Conservation (phyloP, 1,284 basidiomycete species). For the Puccinia sorghi region DNA sequence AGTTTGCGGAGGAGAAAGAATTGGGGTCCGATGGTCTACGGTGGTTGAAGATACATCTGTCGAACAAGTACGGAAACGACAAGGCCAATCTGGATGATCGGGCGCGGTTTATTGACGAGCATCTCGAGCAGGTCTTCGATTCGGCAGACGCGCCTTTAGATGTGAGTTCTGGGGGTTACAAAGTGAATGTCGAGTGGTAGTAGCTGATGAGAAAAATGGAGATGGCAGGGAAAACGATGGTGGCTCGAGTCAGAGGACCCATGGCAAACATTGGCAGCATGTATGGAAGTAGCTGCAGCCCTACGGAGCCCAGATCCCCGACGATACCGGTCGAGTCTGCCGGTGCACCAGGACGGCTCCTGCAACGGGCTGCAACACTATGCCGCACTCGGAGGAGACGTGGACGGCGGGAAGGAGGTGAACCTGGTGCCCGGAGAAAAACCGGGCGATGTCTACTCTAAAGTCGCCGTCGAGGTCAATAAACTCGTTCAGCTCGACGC, state of each 20-base stretch:
- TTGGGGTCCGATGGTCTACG: slow-evolving; percentile 76
- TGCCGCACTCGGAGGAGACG: slow-evolving; percentile 92
- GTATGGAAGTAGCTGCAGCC: slow-evolving; percentile 80
- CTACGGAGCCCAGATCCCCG: slow-evolving; percentile 73
- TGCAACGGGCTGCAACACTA: slow-evolving; percentile 99
- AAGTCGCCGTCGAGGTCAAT: slow-evolving; percentile 83
- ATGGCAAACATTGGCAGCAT: slow-evolving; percentile 94
- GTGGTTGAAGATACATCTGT: slow-evolving; percentile 89
- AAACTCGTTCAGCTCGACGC: slow-evolving; percentile 60
- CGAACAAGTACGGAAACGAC: slow-evolving; percentile 91
- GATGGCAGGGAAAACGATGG: slow-evolving; percentile 71
- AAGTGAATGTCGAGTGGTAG: slow-evolving; percentile 39
- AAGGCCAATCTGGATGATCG: slow-evolving; percentile 93
- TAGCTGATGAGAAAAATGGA: slow-evolving; percentile 3
- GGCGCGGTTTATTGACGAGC: slow-evolving; percentile 73
- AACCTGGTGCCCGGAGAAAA: slow-evolving; percentile 82
- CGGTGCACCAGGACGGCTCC: slow-evolving; percentile 96
- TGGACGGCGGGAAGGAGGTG: slow-evolving; percentile 84
- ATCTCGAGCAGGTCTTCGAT: slow-evolving; percentile 77
- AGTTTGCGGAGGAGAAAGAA: slow-evolving; percentile 77
- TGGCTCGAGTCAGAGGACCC: slow-evolving; percentile 80
- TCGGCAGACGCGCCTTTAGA: slow-evolving; percentile 80
- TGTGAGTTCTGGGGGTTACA: slow-evolving; percentile 64
- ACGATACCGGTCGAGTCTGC: slow-evolving; percentile 72
- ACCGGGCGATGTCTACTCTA: slow-evolving; percentile 94